Evolutionary conservation across 2,329 filamentous ascomycete genomes (phyloP), one percentile per base, ranked within the genome.

Genomic region (Camillea tinctor): DNA sequence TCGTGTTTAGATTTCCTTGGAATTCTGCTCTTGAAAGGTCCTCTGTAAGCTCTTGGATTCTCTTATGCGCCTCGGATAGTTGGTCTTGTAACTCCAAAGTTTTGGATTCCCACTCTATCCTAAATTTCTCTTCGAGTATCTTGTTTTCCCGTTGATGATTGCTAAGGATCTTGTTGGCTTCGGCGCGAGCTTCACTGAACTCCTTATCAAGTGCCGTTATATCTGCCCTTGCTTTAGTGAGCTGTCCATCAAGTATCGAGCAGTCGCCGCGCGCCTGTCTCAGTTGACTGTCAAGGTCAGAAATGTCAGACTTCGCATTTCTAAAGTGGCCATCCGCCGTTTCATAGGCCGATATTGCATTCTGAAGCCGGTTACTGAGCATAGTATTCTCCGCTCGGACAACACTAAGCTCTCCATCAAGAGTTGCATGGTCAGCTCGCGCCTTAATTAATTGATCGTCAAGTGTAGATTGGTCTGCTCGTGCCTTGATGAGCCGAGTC

Each of bases 91-190:
- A 23, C 24, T 23, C n/a, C 13, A 15, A 13, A 21, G 54, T 51
- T 23, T 54, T 54, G 11, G 52, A 23, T 22, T 50, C 52, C 44
- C 52, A 58, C 44, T 55, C 57, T 19, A 24, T 40, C n/a, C 24
- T 40, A 26, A 50, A 58, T 19, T 24, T 55, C 17, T 55, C 44
- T 30, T 58, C 48, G 24, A 55, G 40, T 15, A 52, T 2, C 19
- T 50, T 50, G 4, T 55, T 36, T 44, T 30, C 36, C 50, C 20
- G 44, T n/a, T 50, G 52, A 48, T 58, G 52, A 17, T 54, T 23
- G 7, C 50, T 30, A 19, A 49, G 17, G 7, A 56, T 23, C 3
- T 51, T 26, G 48, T 6, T n/a, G 36, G 23, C 50, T 21, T 26
- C 50, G 13, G 26, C 22, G 21, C 54, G 50, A 15, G 36, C 36